Evolutionary conservation across 1,284 basidiomycete genomes (phyloP), one percentile per base, ranked within the genome.

Genomic region (Ustilago xerochloae): DNA sequence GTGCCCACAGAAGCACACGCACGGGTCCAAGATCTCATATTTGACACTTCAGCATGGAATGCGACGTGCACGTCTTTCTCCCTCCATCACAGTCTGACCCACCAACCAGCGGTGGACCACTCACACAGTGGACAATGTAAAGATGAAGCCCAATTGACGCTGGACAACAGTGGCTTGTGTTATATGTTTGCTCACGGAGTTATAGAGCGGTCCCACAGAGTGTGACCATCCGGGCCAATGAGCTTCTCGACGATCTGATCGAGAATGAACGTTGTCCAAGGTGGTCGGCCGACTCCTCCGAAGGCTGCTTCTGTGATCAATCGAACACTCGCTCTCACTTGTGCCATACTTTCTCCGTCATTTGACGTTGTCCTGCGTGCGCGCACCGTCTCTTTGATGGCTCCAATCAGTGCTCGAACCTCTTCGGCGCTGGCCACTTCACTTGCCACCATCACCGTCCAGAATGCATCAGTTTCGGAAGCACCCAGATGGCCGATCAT

Each of bases 291-390:
- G 0, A 20, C 33, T 8, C 61, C 56, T 28, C 66, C 61, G 20
- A 69, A 69, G 0, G 61, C 66, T 48, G 52, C n/a, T 28, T 63
- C 61, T 6, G 61, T 46, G 41, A 69, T 53, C 56, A 63, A 43
- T 36, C 43, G 51, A 4, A 56, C 16, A 7, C 29, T 22, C 1
- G 36, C 32, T 29, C 15, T 41, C 0, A 52, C 24, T 9, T 38
- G 45, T 16, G 38, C 16, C 24, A n/a, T 22, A 10, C 47, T 6
- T 20, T 29, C 13, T 46, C 51, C 4, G 26, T 35, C 26, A 13
- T 36, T 35, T 39, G 30, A 26, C 5, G 22, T 33, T 18, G 12
- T 8, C 13, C 18, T 20, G 15, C 10, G 22, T 4, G 45, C 24
- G 6, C 22, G 36, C 6, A 68, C 33, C 16, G 32, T 46, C n/a